phyloP scores from a whole-genome alignment of 2,329 filamentous ascomycete genomes.

The Ascochyta clinopodiicola region DNA sequence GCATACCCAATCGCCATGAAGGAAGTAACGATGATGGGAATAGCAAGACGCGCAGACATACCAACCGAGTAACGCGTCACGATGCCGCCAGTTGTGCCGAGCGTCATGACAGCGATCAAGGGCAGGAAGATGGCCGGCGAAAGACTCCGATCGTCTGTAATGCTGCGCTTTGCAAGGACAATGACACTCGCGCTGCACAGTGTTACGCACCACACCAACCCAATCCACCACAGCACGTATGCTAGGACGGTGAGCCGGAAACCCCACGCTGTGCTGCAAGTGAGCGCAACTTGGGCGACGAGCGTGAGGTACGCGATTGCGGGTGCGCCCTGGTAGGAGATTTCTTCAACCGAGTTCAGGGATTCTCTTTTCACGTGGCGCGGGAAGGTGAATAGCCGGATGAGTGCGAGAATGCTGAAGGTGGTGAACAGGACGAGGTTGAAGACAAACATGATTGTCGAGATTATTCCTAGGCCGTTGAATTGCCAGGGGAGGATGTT shows the following conservation, averaged over 20 bases:
- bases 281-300: constrained; percentile 67
- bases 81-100: constrained; percentile 24
- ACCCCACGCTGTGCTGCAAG: constrained; percentile 68
- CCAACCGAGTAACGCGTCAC: constrained; percentile 20
- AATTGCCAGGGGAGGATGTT: constrained; percentile 66
- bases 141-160: constrained; percentile 16
- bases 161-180: constrained; percentile 19
- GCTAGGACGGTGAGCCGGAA: constrained; percentile 67
- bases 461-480: constrained; percentile 51
- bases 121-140: constrained; percentile 26
- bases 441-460: constrained; percentile 26
- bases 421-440: constrained; percentile 23
- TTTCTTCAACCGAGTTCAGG: constrained; percentile 68
- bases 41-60: constrained; percentile 19
- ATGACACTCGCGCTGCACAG: constrained; percentile 22
- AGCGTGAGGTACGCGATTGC: constrained; percentile 66
- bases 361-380: constrained; percentile 32
- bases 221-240: constrained; percentile 32
- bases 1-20: constrained; percentile 27
- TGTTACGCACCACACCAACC: constrained; percentile 26
- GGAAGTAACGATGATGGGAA: constrained; percentile 26
- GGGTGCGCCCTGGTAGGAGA: constrained; percentile 67
- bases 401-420: constrained; percentile 19
- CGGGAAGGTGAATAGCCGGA: constrained; percentile 10
- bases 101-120: constrained; percentile 25